Percentiles rank a stretch among this genome's conserved stretches.
These are phyloP conservation scores for Aureoboletus auriporus DNA, from an alignment of 768 basidiomycete genomes.

Conservation along the genomic window DNA sequence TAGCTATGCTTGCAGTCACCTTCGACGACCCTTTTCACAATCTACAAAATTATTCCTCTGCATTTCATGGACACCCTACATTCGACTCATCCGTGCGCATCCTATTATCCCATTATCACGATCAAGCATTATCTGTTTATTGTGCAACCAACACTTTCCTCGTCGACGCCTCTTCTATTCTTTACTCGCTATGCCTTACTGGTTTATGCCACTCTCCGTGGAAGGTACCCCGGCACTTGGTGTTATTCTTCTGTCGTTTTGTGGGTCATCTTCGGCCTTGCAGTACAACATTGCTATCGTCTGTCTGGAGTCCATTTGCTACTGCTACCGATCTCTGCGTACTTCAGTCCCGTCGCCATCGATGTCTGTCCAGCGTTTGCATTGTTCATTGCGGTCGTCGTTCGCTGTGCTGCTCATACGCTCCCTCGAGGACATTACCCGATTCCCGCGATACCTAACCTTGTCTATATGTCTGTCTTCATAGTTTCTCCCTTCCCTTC, in stretches of 20 bases:
- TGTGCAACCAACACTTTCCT: slow-evolving; percentile 23
- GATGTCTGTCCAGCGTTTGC: slow-evolving; percentile 17
- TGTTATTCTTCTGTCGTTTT: slow-evolving; percentile 17
- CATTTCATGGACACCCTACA: slow-evolving; percentile 28
- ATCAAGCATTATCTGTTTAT: slow-evolving; percentile 25
- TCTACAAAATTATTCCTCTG: slow-evolving; percentile 20
- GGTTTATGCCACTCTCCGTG: slow-evolving; percentile 10
- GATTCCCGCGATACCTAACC: slow-evolving; percentile 16
- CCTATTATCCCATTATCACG: slow-evolving; percentile 19
- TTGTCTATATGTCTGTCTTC: slow-evolving; percentile 6
- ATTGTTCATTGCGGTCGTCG: slow-evolving; percentile 6
- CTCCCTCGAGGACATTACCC: slow-evolving; percentile 4
- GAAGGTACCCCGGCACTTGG: slow-evolving; percentile 2
- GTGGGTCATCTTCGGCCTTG: slow-evolving; percentile 9
- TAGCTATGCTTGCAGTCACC: slow-evolving; percentile 5
- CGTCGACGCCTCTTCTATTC: slow-evolving; percentile 14
- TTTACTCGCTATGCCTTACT: slow-evolving; percentile 22
- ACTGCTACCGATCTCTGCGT: slow-evolving; percentile 26
- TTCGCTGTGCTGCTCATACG: slow-evolving; percentile 15
- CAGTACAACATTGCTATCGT: slow-evolving; percentile 17
- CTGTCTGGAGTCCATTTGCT: slow-evolving; percentile 15
- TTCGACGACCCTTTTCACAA: background rate
- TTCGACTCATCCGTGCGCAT: slow-evolving; percentile 16
- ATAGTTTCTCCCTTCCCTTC: slow-evolving; percentile 11
- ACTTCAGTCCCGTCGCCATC: slow-evolving; percentile 9